Conservation (phyloP, 768 basidiomycete species). For the Serendipita vermifera region DNA sequence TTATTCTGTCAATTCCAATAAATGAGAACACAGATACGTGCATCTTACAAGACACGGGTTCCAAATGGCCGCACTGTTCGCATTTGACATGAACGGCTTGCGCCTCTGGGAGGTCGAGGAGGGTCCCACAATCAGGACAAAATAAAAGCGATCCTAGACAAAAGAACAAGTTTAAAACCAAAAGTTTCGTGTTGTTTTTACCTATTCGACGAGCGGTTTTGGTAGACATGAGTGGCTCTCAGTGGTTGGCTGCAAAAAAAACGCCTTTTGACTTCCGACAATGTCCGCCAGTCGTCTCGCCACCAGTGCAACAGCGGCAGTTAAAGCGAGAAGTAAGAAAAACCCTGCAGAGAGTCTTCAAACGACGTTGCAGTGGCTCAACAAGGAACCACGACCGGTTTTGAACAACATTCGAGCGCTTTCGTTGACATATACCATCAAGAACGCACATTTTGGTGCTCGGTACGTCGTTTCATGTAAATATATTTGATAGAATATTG, state of each 20-base stretch:
- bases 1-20: not conserved
- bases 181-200: too few species aligned
- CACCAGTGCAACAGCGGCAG: not conserved
- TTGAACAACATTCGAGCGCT: constrained; percentile 1
- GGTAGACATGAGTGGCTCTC: not conserved
- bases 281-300: not conserved
- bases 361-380: not conserved
- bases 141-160: constrained; percentile 75
- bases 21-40: not conserved
- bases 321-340: not conserved
- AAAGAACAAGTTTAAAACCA: too few species aligned
- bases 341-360: not conserved
- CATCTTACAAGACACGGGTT: constrained; percentile 76
- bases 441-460: constrained; percentile 5
- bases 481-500: not conserved
- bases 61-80: constrained; percentile 76
- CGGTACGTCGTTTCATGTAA: too few species aligned
- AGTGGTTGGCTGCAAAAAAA: not conserved
- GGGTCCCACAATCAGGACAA: constrained; percentile 84
- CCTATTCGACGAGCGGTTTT: not conserved
- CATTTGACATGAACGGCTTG: constrained; percentile 65
- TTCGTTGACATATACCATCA: not conserved
- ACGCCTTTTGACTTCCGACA: constrained; percentile 1
- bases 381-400: not conserved
- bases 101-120: constrained; percentile 69